Conservation (phyloP, 2,329 filamentous ascomycete genomes). For the Fusarium annulatum region DNA sequence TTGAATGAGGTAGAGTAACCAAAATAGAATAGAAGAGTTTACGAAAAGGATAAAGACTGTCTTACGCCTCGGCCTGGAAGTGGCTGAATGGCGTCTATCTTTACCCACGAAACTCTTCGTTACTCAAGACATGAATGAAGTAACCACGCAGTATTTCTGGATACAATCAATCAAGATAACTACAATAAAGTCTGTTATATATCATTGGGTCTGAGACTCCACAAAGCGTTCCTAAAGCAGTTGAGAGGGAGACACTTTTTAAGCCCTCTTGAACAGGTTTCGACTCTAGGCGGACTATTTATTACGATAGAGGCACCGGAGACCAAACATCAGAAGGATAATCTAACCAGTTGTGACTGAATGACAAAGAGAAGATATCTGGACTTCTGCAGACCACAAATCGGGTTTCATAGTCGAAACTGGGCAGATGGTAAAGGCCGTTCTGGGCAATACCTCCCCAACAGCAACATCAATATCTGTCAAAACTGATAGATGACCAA, state of each 20-base stretch:
- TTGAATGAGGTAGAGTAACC: background rate
- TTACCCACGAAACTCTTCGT: background rate
- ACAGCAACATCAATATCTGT: background rate
- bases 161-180: background rate
- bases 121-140: too few species aligned
- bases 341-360: background rate
- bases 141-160: background rate
- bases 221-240: background rate
- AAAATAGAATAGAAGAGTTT: accelerated
- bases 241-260: background rate
- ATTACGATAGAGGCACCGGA: background rate
- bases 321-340: background rate
- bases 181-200: background rate
- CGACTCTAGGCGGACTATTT: background rate
- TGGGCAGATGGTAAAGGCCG: background rate
- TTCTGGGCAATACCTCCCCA: background rate
- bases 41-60: too few species aligned
- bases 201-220: background rate
- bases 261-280: background rate
- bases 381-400: background rate
- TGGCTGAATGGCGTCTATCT: background rate
- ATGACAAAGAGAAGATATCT: too few species aligned
- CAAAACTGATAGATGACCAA: background rate
- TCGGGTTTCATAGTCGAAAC: background rate
- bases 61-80: background rate